These are phyloP conservation scores for Zasmidium cellare DNA, from an alignment of 2,329 filamentous ascomycete species.

Conservation along the genomic window DNA sequence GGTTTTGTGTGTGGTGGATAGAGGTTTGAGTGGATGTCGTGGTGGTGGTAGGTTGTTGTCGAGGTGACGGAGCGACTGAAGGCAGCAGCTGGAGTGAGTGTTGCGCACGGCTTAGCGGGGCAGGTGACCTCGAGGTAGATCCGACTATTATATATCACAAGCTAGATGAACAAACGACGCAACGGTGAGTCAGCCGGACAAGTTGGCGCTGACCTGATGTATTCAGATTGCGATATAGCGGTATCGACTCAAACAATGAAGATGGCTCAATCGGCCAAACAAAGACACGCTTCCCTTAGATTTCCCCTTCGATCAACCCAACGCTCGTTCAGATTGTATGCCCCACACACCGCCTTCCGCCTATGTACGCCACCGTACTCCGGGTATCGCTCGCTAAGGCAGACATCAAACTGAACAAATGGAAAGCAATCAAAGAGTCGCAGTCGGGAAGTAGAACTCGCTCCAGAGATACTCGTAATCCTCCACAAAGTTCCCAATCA, in stretches of 20 bases:
- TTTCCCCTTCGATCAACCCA: neutral
- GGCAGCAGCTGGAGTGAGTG: too few species aligned
- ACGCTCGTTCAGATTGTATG: neutral
- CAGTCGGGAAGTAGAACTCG: slow-evolving; percentile 86
- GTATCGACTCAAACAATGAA: neutral
- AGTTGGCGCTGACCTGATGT: neutral
- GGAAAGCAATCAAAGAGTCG: slow-evolving; percentile 48
- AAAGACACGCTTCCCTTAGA: neutral
- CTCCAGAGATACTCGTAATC: slow-evolving; percentile 99
- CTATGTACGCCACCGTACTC: neutral
- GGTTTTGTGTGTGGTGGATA: slow-evolving; percentile 7
- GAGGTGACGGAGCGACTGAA: neutral
- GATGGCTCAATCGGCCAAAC: neutral
- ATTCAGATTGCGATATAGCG: neutral
- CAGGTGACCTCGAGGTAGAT: too few species aligned
- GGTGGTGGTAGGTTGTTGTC: slow-evolving; percentile 19
- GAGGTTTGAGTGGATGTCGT: neutral
- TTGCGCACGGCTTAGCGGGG: too few species aligned
- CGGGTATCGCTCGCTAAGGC: slow-evolving; percentile 3
- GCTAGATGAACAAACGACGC: neutral
- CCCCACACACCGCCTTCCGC: neutral
- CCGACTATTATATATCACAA: neutral
- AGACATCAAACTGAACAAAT: slow-evolving; percentile 9
- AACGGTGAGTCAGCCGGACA: neutral
- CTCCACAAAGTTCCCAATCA: slow-evolving; percentile 83